Percentiles rank a stretch among this genome's conserved stretches.
These are phyloP conservation scores for Pichia inconspicua DNA, from an alignment of 1,139 yeast species.

Conservation along the genomic window DNA sequence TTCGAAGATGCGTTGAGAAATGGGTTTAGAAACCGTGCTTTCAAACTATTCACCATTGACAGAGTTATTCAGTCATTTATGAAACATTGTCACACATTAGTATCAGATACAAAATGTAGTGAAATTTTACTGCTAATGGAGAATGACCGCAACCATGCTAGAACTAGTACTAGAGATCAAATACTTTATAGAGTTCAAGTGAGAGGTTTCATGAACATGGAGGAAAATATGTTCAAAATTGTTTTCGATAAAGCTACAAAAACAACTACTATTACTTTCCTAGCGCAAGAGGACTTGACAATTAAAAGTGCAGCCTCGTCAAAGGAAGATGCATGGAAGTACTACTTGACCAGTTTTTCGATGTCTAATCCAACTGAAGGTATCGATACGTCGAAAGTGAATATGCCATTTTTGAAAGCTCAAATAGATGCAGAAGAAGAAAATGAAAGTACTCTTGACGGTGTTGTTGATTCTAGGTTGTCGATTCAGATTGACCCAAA, in stretches of 20 bases:
- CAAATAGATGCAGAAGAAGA: slow-evolving; percentile 40
- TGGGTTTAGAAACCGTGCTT: slow-evolving; percentile 90
- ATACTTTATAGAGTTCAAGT: slow-evolving; percentile 85
- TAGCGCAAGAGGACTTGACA: slow-evolving; percentile 82
- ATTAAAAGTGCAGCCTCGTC: slow-evolving; percentile 54
- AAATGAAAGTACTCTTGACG: slow-evolving; percentile 51
- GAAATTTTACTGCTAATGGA: slow-evolving; percentile 79
- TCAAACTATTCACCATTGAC: slow-evolving; percentile 85
- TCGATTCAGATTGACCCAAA: slow-evolving; percentile 75
- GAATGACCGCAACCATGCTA: slow-evolving; percentile 55
- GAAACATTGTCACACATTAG: slow-evolving; percentile 75
- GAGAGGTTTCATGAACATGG: slow-evolving; percentile 69
- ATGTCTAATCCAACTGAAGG: slow-evolving; percentile 98
- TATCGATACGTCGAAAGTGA: slow-evolving; percentile 70
- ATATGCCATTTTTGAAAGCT: slow-evolving; percentile 64
- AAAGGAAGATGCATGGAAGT: slow-evolving; percentile 80
- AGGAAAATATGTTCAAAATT: slow-evolving; percentile 89
- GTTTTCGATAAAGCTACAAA: slow-evolving; percentile 51
- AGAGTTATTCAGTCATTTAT: slow-evolving; percentile 86
- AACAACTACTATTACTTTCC: slow-evolving; percentile 68
- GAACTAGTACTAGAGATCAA: slow-evolving; percentile 79
- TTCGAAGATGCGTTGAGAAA: slow-evolving; percentile 93
- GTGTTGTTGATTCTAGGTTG: slow-evolving; percentile 62
- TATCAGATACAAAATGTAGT: slow-evolving; percentile 75
- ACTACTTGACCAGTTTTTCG: slow-evolving; percentile 83